phyloP scores from a whole-genome alignment of 345 rosid species.

The Aethionema arabicum region DNA sequence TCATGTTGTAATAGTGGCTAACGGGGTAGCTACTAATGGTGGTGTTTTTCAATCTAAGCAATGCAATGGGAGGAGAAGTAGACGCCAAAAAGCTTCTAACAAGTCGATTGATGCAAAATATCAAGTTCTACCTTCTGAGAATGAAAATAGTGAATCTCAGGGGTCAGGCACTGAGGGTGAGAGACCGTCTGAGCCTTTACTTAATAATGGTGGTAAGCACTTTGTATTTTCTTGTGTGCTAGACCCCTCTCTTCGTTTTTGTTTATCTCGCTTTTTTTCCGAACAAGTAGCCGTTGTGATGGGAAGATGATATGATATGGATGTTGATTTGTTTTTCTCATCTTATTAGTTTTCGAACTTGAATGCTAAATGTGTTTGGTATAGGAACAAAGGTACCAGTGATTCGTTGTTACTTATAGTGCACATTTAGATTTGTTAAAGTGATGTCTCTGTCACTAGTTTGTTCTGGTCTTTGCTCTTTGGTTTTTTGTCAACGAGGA shows the following conservation, averaged over 20 bases:
- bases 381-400: constrained; percentile 8
- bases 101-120: constrained; percentile 54
- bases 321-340: constrained; percentile 1
- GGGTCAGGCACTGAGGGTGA: constrained; percentile 30
- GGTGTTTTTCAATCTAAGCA: constrained; percentile 48
- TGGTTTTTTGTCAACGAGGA: not conserved
- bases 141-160: constrained; percentile 47
- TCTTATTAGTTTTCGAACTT: constrained; percentile 12
- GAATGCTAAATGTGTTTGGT: constrained; percentile 4
- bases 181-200: constrained; percentile 35
- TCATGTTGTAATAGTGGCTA: constrained; percentile 43
- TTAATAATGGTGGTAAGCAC: constrained; percentile 41
- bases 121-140: constrained; percentile 44
- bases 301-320: constrained; percentile 1
- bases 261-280: not conserved
- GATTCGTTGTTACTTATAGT: constrained; percentile 1
- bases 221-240: constrained; percentile 18
- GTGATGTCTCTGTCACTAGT: constrained; percentile 4
- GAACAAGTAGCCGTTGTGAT: constrained; percentile 4
- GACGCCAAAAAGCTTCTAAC: constrained; percentile 69
- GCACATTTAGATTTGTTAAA: constrained; percentile 6
- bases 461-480: constrained; percentile 4
- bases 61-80: constrained; percentile 63
- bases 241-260: constrained; percentile 4
- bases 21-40: constrained; percentile 45